Percentiles rank a stretch among this genome's conserved stretches.
Conservation (phyloP, 371 early-diverging fungal species). For the Mucor circinelloides region DNA sequence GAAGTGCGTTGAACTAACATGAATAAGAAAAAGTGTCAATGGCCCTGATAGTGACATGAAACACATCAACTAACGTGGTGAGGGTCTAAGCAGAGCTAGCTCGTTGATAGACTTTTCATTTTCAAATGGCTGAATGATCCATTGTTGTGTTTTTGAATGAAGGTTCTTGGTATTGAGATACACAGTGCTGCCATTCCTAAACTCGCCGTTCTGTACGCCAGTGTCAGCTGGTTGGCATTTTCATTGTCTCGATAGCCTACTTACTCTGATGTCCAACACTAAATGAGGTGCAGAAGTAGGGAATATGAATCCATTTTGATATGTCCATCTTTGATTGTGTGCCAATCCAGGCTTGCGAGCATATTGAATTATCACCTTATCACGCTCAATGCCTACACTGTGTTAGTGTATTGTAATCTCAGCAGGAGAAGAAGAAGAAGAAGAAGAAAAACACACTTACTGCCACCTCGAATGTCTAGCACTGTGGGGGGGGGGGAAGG, state of each 20-base stretch:
- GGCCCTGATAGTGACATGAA: constrained; percentile 1
- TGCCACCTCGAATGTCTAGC: constrained; percentile 50
- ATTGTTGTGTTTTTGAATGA: constrained; percentile 43
- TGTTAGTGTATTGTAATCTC: too few relatives aligned
- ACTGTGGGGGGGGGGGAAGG: constrained; percentile 32
- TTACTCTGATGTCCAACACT: constrained; percentile 47
- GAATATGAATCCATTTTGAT: constrained; percentile 49
- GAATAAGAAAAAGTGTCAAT: neutral
- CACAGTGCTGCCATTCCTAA: constrained; percentile 37
- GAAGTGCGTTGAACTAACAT: constrained; percentile 30
- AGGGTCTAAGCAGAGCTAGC: constrained; percentile 42
- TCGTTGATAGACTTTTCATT: constrained; percentile 42
- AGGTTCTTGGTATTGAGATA: constrained; percentile 38
- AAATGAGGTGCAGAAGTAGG: constrained; percentile 41
- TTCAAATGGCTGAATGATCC: constrained; percentile 47
- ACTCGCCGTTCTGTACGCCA: constrained; percentile 39
- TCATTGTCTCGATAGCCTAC: neutral
- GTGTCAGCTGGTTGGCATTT: neutral
- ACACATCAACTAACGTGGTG: constrained; percentile 30
- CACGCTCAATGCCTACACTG: constrained; percentile 38
- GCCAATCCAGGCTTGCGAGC: constrained; percentile 54
- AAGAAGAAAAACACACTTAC: neutral
- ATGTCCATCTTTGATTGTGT: constrained; percentile 53
- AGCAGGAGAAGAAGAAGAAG: neutral
- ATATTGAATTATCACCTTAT: constrained; percentile 51